Base-by-base conservation (phyloP, 2,329 filamentous ascomycete genomes). In the Venturiaceae sp. region DNA sequence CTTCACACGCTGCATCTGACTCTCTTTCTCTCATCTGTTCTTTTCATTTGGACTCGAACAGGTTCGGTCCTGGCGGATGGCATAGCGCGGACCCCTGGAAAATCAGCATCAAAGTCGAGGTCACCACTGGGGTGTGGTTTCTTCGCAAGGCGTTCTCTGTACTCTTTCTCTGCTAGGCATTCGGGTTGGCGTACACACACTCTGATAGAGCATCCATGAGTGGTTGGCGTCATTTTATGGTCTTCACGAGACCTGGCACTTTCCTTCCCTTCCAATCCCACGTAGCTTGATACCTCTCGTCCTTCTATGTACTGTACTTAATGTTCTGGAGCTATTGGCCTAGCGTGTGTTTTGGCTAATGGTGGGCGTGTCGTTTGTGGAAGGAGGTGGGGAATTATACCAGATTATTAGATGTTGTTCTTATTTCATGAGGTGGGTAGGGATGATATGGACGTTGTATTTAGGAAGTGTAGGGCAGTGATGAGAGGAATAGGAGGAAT, bases 201-300 rank as follows among this genome's bases (percentile, higher is more conserved):
- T 47, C 41, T 47, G 41, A 47, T 47, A 47, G 41, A 28, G 41
- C 41, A 47, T 47, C 41, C 41, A 47, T 47, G 41, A 47, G 41
- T 47, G 41, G 11, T 47, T 21, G 21, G 21, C 41, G 41, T 21
- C 41, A 13, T 47, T 26, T 28, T 28, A 28, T 23, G 41, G 41
- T 47, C 23, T 21, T 13, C 5, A 14, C 16, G 16, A 39, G 23
- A 47, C 41, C 21, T 26, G 41, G 21, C 9, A 47, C 21, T 28
- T 47, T 47, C 41, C 2, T 47, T 47, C 30, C 16, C 14, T 39
- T 39, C 16, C 37, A 26, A 21, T 28, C 23, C n/a, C 41, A 21
- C 16, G 21, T 47, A 47, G 30, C 23, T 26, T 14, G 41, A 28
- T 28, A 47, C 6, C 11, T 5, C 21, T 47, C 37, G 8, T 26